Evolutionary conservation across 176 grass and related monocot species (phyloP).

Genomic region (Triticum dicoccoides): DNA sequence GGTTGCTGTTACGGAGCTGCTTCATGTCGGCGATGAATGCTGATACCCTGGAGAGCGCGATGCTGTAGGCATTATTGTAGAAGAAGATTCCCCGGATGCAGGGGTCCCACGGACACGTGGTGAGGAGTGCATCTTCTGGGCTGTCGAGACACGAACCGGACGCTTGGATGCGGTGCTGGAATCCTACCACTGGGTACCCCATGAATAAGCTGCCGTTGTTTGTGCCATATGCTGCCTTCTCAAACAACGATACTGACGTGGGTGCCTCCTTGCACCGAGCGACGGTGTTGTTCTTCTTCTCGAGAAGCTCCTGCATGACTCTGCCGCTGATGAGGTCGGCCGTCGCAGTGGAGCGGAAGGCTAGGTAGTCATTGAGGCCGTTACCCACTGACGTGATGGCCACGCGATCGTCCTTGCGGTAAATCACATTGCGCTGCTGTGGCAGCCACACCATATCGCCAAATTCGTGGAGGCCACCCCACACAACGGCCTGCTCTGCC

Average conservation of each 20-base stretch:
- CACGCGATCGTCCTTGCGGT: background rate
- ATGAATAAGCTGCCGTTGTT: constrained; percentile 13
- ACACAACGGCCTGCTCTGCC: background rate
- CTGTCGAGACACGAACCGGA: background rate
- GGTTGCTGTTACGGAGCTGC: constrained; percentile 4
- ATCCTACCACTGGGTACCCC: background rate
- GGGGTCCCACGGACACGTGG: constrained; percentile 22
- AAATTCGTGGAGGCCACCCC: background rate
- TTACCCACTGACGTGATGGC: background rate
- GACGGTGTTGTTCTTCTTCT: background rate
- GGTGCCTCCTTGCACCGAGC: background rate
- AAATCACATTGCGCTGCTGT: background rate
- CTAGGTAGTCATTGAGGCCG: background rate
- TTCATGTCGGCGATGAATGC: background rate
- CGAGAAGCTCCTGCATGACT: background rate
- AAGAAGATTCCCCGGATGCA: background rate
- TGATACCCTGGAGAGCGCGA: constrained; percentile 7
- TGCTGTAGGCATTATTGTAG: constrained; percentile 22
- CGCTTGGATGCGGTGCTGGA: constrained; percentile 13
- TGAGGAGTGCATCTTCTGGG: constrained; percentile 7
- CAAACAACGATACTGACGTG: background rate
- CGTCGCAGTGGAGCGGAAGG: background rate
- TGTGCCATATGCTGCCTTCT: background rate
- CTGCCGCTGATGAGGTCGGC: background rate
- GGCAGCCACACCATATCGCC: background rate